A percentile compares a stretch with the other conserved stretches of the same genome.
Conservation (phyloP, 2,329 filamentous ascomycete species). For the Emergomyces africanus region DNA sequence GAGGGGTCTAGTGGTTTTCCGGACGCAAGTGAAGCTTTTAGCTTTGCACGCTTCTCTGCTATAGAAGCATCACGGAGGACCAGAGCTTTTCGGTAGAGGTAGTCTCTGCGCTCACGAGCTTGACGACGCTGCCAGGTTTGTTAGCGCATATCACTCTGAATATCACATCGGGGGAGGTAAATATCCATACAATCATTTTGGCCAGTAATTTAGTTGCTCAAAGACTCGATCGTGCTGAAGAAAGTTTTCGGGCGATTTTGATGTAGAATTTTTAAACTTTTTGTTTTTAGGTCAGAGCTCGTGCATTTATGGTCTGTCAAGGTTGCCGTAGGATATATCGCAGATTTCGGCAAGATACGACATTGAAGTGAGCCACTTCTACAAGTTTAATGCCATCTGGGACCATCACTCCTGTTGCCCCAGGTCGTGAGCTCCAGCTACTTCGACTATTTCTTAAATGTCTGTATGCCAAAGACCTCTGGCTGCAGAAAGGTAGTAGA, state of each 20-base stretch:
- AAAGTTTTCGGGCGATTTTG: too few species aligned
- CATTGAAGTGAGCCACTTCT: background rate
- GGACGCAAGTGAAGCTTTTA: conserved; percentile 74
- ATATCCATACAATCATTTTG: conserved; percentile 8
- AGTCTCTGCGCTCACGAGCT: conserved; percentile 68
- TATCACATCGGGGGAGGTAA: background rate
- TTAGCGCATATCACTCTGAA: conserved; percentile 4
- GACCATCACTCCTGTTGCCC: background rate
- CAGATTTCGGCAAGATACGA: background rate
- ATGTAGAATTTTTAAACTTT: background rate
- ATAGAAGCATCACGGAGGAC: conserved; percentile 85
- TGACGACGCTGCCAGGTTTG: conserved; percentile 46
- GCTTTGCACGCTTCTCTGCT: conserved; percentile 75
- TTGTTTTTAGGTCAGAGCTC: background rate
- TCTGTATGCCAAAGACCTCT: background rate
- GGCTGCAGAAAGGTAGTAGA: background rate
- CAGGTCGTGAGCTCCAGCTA: background rate
- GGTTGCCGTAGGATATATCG: conserved; percentile 4
- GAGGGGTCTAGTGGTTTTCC: conserved; percentile 72
- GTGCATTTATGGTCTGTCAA: background rate
- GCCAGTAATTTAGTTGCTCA: background rate
- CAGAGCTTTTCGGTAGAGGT: conserved; percentile 81
- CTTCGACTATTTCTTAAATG: background rate
- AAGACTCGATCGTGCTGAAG: background rate
- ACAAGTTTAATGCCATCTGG: background rate